Percentiles rank a stretch among this genome's conserved stretches.
These are phyloP conservation scores for Xylaria polymorpha DNA, from an alignment of 2,329 filamentous ascomycete genomes.

Conservation along the genomic window DNA sequence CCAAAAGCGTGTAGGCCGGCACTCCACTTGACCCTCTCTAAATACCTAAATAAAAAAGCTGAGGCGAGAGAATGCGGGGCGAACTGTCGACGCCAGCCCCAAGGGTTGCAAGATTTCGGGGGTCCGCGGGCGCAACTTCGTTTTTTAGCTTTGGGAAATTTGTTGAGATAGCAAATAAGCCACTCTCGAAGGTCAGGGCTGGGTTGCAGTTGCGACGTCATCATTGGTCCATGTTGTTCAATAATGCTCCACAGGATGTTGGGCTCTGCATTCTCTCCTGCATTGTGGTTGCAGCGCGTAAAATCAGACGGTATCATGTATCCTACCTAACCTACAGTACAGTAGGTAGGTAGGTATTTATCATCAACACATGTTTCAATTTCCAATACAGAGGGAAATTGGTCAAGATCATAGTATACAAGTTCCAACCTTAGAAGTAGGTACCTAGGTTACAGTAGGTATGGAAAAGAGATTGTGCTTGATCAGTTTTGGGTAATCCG, in stretches of 20 bases:
- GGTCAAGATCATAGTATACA: too few species aligned
- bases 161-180: slow-evolving; percentile 24
- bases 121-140: slow-evolving; percentile 28
- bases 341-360: too few species aligned
- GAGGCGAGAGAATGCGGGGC: not conserved
- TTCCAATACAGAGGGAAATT: too few species aligned
- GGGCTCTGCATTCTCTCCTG: not conserved
- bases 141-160: slow-evolving; percentile 18
- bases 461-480: too few species aligned
- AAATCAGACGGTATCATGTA: not conserved
- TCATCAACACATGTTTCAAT: too few species aligned
- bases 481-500: too few species aligned
- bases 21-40: not conserved
- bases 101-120: slow-evolving; percentile 25
- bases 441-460: too few species aligned
- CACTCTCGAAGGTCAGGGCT: not conserved
- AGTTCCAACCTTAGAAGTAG: too few species aligned
- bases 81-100: not conserved
- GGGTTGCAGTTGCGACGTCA: slow-evolving; percentile 20
- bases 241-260: slow-evolving; percentile 11
- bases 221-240: slow-evolving; percentile 29
- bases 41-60: not conserved
- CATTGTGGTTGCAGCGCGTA: not conserved
- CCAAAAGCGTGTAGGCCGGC: not conserved
- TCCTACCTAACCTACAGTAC: too few species aligned